Evolutionary conservation across 495 filamentous ascomycete genomes (phyloP), one percentile per base, ranked within the genome.

Genomic region (Aspergillus avenaceus): DNA sequence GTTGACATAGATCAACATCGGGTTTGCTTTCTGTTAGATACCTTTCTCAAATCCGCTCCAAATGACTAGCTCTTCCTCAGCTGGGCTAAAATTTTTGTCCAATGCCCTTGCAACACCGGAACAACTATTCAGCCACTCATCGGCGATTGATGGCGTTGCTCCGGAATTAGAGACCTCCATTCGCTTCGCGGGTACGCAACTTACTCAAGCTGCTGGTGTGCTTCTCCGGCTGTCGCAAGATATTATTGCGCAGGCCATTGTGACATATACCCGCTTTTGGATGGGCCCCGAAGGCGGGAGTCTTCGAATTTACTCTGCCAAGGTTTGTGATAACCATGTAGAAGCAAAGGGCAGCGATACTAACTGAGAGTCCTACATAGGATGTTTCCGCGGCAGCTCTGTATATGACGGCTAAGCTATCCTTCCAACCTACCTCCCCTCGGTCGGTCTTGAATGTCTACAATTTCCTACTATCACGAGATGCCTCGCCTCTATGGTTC

Each of bases 231-330:
- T 97, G 41, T 87, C 92, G 1, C 95, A 97, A 60, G 89, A 92
- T 48, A 81, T 90, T 41, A 90, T 95, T 23, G 86, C 91, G 12
- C 89, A 91, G 58, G 89, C 93, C 2, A 86, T 91, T 58, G 82
- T 98, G n/a, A 71, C 93, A 0, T 82, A 95, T 24, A 86, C 84
- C n/a, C 78, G 93, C 5, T 96, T 91, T 72, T 97, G 88, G 83
- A 70, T 91, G 5, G 82, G 83, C 1, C 59, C 78, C 1, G 83
- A 85, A 40, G 82, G 82, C 9, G 82, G 82, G 3, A 86, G 84
- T 58, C 65, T 85, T 29, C 66, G 69, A 2, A 75, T 82, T 19
- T 74, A 80, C 61, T 73, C 75, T 6, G 73, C 72, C 18, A 78
- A 79, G 70, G 83, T 85, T 53, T 26, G 8, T 28, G 13, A 5